Conservation (phyloP, 352 stramenopile genomes). For the Pythium guiyangense region DNA sequence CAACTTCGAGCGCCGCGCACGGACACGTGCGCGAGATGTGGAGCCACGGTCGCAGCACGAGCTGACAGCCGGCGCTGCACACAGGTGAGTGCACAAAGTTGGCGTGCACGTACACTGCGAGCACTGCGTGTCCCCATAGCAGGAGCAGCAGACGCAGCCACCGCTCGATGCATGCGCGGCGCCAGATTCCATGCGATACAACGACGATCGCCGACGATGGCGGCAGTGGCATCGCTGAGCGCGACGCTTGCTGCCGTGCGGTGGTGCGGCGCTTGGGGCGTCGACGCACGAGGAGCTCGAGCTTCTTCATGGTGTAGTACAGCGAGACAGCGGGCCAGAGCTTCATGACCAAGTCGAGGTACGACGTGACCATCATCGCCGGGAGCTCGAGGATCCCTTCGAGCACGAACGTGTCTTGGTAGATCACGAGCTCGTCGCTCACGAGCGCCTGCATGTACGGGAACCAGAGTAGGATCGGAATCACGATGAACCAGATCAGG, state of each 20-base stretch:
- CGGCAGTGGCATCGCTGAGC: no score
- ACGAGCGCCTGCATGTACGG: slow-evolving; percentile 11
- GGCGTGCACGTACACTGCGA: not conserved
- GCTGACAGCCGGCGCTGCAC: no score
- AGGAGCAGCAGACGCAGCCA: slow-evolving; percentile 3
- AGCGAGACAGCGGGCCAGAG: slow-evolving; percentile 13
- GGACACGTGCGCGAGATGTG: no score
- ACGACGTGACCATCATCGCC: slow-evolving; percentile 12
- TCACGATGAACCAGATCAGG: slow-evolving; percentile 13
- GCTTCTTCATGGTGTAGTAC: slow-evolving; percentile 14
- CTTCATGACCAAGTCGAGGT: slow-evolving; percentile 14
- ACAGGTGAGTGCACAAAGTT: no score
- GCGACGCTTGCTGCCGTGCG: no score
- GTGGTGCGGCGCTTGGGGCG: no score
- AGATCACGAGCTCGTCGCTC: slow-evolving; percentile 9
- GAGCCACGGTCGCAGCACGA: no score
- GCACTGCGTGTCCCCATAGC: not conserved
- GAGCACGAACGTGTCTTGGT: slow-evolving; percentile 19
- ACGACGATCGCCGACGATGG: no score
- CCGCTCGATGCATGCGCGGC: slow-evolving; percentile 4
- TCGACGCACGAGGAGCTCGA: slow-evolving; percentile 14
- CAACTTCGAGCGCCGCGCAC: no score
- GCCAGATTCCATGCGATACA: no score
- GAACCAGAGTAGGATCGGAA: slow-evolving; percentile 11
- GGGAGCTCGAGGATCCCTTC: slow-evolving; percentile 16